These are phyloP conservation scores for Thyridium curvatum DNA, from an alignment of 2,329 filamentous ascomycete species.

Conservation along the genomic window DNA sequence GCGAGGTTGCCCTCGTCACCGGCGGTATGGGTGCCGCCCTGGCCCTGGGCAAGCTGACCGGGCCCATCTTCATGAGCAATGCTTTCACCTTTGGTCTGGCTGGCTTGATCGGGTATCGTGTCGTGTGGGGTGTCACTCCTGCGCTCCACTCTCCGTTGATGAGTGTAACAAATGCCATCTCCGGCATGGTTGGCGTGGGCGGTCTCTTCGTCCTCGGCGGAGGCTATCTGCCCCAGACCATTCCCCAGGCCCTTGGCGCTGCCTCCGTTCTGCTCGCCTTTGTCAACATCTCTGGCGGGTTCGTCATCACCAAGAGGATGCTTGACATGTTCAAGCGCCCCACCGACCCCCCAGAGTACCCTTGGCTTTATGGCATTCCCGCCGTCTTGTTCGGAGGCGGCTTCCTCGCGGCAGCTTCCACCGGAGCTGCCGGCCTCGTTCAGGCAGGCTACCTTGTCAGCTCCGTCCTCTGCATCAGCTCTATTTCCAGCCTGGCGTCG, in stretches of 20 bases:
- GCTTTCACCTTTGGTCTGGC: conserved; percentile 80
- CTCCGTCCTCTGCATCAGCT: conserved; percentile 78
- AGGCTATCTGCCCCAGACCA: conserved; percentile 67
- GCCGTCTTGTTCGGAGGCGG: conserved; percentile 73
- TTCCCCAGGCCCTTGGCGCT: conserved; percentile 74
- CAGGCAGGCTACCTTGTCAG: conserved; percentile 85
- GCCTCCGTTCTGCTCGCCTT: conserved; percentile 78
- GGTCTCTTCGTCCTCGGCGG: conserved; percentile 86
- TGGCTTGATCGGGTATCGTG: conserved; percentile 79
- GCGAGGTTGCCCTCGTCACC: conserved; percentile 69
- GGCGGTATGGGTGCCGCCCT: conserved; percentile 72
- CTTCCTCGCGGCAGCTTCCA: conserved; percentile 72
- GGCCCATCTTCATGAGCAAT: conserved; percentile 82
- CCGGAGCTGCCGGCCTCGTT: conserved; percentile 76
- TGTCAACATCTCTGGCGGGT: conserved; percentile 83
- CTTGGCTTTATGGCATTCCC: conserved; percentile 78
- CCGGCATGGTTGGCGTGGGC: conserved; percentile 82
- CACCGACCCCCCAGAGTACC: conserved; percentile 82
- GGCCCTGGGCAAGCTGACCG: conserved; percentile 72
- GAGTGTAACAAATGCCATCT: conserved; percentile 91
- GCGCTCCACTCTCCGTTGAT: conserved; percentile 84
- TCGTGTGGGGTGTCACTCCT: conserved; percentile 80
- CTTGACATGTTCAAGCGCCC: conserved; percentile 85
- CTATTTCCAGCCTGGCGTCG: conserved; percentile 73
- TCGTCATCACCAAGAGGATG: conserved; percentile 91